Conservation (phyloP, 2,329 filamentous ascomycete genomes). For the Fusarium liriodendri region DNA sequence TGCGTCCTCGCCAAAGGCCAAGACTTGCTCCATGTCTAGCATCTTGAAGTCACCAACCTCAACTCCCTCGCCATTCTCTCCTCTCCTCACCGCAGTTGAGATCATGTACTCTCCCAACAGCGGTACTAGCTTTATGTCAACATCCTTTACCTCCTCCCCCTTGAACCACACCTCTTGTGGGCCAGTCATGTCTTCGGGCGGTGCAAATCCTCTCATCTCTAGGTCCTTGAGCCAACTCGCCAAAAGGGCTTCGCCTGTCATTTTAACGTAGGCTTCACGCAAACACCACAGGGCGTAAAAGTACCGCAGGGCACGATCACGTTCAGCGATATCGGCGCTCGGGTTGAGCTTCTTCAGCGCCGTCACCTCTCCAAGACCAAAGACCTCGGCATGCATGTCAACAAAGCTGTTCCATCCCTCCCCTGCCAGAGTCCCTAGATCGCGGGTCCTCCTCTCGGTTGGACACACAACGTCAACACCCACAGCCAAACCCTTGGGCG, state of each 20-base stretch:
- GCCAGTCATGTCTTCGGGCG: conserved; percentile 55
- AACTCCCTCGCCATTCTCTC: conserved; percentile 53
- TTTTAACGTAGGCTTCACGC: conserved; percentile 85
- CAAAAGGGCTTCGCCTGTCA: conserved; percentile 81
- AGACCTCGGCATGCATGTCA: conserved; percentile 78
- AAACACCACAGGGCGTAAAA: conserved; percentile 86
- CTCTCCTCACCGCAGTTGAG: conserved; percentile 61
- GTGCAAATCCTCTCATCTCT: conserved; percentile 73
- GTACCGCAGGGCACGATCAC: conserved; percentile 70
- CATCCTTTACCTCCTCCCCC: conserved; percentile 47
- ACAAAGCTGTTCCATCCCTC: conserved; percentile 76
- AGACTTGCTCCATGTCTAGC: conserved; percentile 58
- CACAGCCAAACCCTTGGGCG: conserved; percentile 58
- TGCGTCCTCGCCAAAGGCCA: conserved; percentile 55
- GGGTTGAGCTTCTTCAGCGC: conserved; percentile 65
- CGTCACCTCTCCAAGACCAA: conserved; percentile 69
- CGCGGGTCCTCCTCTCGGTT: conserved; percentile 73
- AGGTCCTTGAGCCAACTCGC: conserved; percentile 78
- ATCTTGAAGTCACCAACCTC: conserved; percentile 55
- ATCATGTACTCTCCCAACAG: conserved; percentile 66
- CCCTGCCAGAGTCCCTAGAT: conserved; percentile 65
- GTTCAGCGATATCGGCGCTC: conserved; percentile 37
- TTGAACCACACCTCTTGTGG: conserved; percentile 48
- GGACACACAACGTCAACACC: conserved; percentile 84
- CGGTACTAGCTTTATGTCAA: conserved; percentile 50